phyloP scores from a whole-genome alignment of 2,329 filamentous ascomycete species.

The Aspergillus ochraceoroseus region DNA sequence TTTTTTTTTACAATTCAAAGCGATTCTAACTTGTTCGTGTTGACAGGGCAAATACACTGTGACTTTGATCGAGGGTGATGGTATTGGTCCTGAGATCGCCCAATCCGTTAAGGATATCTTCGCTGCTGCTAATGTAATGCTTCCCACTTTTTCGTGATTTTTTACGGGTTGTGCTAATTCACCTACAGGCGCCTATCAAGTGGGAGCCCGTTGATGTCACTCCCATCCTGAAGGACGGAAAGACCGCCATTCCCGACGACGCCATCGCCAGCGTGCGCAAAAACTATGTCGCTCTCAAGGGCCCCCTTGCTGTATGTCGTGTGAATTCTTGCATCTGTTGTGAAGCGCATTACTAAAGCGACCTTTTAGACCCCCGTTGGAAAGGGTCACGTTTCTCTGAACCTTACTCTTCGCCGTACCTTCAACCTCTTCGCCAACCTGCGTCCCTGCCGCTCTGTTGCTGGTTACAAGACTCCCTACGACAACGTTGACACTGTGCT shows the following conservation, averaged over 20 bases:
- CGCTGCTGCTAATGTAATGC: slow-evolving; percentile 74
- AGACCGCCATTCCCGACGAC: slow-evolving; percentile 86
- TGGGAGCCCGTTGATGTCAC: slow-evolving; percentile 98
- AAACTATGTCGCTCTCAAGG: slow-evolving; percentile 98
- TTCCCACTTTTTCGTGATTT: slow-evolving; percentile 3
- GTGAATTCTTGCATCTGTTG: not conserved
- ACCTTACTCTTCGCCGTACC: slow-evolving; percentile 94
- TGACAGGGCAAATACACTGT: slow-evolving; percentile 87
- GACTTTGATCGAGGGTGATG: slow-evolving; percentile 96
- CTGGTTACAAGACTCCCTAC: slow-evolving; percentile 97
- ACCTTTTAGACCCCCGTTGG: slow-evolving; percentile 74
- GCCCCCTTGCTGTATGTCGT: slow-evolving; percentile 77
- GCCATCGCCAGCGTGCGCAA: slow-evolving; percentile 89
- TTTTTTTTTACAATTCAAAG: not conserved
- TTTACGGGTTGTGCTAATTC: too few relatives aligned
- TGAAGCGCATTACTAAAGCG: slow-evolving; percentile 25
- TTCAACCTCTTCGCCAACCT: slow-evolving; percentile 99
- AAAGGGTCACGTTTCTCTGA: slow-evolving; percentile 98
- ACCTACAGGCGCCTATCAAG: slow-evolving; percentile 71
- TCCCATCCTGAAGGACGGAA: slow-evolving; percentile 87
- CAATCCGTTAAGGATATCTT: slow-evolving; percentile 99
- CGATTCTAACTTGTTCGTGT: slow-evolving; percentile 16
- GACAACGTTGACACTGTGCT: slow-evolving; percentile 94
- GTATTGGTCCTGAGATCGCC: slow-evolving; percentile 96
- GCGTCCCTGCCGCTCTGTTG: slow-evolving; percentile 93